A percentile compares a stretch with the other conserved stretches of the same genome.
Evolutionary conservation across 441 rosid species (phyloP).

Genomic region (Arabidopsis lyrata): DNA sequence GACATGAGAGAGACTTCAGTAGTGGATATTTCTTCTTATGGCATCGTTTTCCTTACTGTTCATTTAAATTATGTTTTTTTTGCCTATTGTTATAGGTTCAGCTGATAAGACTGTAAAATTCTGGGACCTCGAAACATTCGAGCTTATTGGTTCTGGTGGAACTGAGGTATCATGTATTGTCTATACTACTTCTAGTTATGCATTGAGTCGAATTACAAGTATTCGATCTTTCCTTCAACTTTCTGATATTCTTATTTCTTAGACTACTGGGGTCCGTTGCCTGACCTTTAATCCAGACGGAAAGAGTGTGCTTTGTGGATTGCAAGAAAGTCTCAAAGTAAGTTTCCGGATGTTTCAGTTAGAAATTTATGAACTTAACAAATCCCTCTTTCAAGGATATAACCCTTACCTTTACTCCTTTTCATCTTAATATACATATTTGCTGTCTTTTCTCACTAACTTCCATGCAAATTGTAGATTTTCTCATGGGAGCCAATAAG

Average conservation of each 20-base stretch:
- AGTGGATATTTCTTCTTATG: neutral
- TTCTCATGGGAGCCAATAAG: slow-evolving; percentile 98
- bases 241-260: slow-evolving; percentile 36
- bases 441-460: slow-evolving; percentile 32
- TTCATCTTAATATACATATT: slow-evolving; percentile 20
- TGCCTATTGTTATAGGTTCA: slow-evolving; percentile 67
- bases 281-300: slow-evolving; percentile 96
- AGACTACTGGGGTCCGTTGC: slow-evolving; percentile 96
- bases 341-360: slow-evolving; percentile 32
- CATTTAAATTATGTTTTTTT: slow-evolving; percentile 1
- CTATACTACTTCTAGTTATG: slow-evolving; percentile 16
- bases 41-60: neutral
- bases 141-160: slow-evolving; percentile 93
- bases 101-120: slow-evolving; percentile 98
- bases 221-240: slow-evolving; percentile 11
- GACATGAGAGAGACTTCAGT: neutral
- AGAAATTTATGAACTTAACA: slow-evolving; percentile 8
- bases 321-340: slow-evolving; percentile 94
- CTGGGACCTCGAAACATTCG: slow-evolving; percentile 99
- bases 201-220: slow-evolving; percentile 9
- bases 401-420: neutral
- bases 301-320: slow-evolving; percentile 93
- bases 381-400: slow-evolving; percentile 16
- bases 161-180: slow-evolving; percentile 73
- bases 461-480: slow-evolving; percentile 58